These are phyloP conservation scores for Huntiella abstrusa DNA, from an alignment of 2,329 filamentous ascomycete species.

Conservation along the genomic window DNA sequence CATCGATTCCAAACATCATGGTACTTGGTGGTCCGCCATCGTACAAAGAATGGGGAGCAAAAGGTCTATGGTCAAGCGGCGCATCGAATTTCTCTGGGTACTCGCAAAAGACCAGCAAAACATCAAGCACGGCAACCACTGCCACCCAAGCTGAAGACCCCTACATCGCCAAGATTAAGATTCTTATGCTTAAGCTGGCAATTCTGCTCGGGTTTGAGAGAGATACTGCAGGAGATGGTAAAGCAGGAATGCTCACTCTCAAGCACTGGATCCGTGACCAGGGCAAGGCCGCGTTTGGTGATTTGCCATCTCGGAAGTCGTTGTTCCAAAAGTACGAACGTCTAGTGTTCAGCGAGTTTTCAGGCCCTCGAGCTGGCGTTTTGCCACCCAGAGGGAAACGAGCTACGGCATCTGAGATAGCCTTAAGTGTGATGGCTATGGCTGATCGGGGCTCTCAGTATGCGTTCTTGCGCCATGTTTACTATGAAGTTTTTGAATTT, in stretches of 20 bases:
- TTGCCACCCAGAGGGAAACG: constrained; percentile 36
- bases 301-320: constrained; percentile 46
- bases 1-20: constrained; percentile 58
- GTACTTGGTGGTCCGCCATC: constrained; percentile 46
- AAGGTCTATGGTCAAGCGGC: constrained; percentile 62
- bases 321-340: constrained; percentile 67
- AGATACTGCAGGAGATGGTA: constrained; percentile 26
- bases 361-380: constrained; percentile 23
- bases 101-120: constrained; percentile 48
- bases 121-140: constrained; percentile 54
- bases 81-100: constrained; percentile 64
- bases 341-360: constrained; percentile 53
- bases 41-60: constrained; percentile 18
- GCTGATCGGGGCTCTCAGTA: constrained; percentile 50
- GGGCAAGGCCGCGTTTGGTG: constrained; percentile 61
- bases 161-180: constrained; percentile 59
- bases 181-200: constrained; percentile 66
- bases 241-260: constrained; percentile 33
- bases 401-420: constrained; percentile 54
- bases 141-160: constrained; percentile 51
- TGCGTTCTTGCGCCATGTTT: constrained; percentile 64
- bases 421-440: constrained; percentile 62
- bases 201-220: constrained; percentile 68
- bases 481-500: constrained; percentile 69
- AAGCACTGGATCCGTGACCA: constrained; percentile 60